A percentile compares a stretch with the other conserved stretches of the same genome.
phyloP scores from a whole-genome alignment of 148 eudicot genomes.

The Cornus florida region DNA sequence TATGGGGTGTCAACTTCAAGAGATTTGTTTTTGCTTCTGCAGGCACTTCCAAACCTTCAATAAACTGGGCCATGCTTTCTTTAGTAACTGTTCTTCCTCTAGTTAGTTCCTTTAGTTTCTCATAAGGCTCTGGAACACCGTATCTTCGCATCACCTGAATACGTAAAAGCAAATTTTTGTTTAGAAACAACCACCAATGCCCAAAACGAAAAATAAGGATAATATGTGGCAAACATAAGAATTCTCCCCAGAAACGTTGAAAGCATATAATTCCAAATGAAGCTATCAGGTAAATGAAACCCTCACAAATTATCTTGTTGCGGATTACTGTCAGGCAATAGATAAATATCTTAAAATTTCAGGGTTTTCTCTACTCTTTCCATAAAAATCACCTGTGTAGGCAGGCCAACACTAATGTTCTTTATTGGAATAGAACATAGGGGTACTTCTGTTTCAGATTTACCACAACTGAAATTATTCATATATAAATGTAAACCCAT shows the following conservation, averaged over 20 bases:
- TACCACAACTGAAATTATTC: too few species aligned
- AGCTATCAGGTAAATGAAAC: not conserved
- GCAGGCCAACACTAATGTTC: too few species aligned
- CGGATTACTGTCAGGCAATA: not conserved
- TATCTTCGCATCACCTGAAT: constrained; percentile 93
- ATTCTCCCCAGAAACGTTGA: not conserved
- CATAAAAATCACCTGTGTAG: too few species aligned
- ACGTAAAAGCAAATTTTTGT: not conserved
- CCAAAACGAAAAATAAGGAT: not conserved
- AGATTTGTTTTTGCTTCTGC: constrained; percentile 61
- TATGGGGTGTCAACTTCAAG: constrained; percentile 72
- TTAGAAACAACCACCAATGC: not conserved
- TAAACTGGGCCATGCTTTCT: constrained; percentile 71
- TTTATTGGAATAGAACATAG: too few species aligned
- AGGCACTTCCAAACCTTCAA: constrained; percentile 72
- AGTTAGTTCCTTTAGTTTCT: constrained; percentile 86
- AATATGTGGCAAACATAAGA: too few species aligned
- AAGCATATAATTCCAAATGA: not conserved
- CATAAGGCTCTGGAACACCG: constrained; percentile 93
- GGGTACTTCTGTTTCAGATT: too few species aligned
- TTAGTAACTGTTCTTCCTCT: constrained; percentile 76
- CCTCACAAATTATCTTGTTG: not conserved
- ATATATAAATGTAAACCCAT: too few species aligned
- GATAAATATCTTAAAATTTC: not conserved
- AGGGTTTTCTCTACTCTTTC: too few species aligned